Evolutionary conservation across 345 rosid species (phyloP).

Genomic region (Linum lewisii): DNA sequence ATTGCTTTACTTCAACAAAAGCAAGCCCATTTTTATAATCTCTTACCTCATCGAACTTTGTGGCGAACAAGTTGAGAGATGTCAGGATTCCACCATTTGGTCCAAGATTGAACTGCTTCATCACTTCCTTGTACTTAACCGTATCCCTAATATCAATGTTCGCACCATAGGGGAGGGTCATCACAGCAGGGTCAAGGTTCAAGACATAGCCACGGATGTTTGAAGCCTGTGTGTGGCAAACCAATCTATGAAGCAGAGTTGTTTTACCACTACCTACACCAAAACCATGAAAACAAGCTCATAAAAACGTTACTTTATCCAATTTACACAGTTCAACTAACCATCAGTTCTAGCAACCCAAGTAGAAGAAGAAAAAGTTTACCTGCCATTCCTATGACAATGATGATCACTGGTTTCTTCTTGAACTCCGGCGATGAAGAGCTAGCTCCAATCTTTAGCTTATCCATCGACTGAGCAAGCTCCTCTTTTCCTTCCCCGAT

Average conservation of each 20-base stretch:
- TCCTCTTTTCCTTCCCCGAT: conserved; percentile 32
- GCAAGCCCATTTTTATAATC: not conserved
- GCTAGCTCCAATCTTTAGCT: conserved; percentile 34
- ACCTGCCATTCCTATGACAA: conserved; percentile 91
- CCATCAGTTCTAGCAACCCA: too few species aligned
- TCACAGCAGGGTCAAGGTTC: conserved; percentile 82
- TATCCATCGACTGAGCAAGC: conserved; percentile 47
- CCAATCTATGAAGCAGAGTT: conserved; percentile 62
- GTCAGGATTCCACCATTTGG: conserved; percentile 81
- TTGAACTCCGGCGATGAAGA: conserved; percentile 38
- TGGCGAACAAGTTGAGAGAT: conserved; percentile 69
- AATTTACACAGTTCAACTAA: not conserved
- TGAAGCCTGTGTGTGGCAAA: conserved; percentile 58
- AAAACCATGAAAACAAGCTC: not conserved
- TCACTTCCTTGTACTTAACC: conserved; percentile 68
- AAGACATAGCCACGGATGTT: conserved; percentile 59
- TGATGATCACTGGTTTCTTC: conserved; percentile 59
- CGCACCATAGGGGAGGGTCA: conserved; percentile 71
- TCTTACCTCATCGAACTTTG: conserved; percentile 72
- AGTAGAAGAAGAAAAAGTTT: conserved; percentile 1
- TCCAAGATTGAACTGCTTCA: conserved; percentile 74
- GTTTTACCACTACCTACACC: conserved; percentile 70
- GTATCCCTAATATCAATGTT: conserved; percentile 84
- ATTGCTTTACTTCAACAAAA: not conserved
- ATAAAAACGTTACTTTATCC: not conserved